These are phyloP conservation scores for Aspergillus cristatus DNA, from an alignment of 495 filamentous ascomycete genomes.

Conservation along the genomic window DNA sequence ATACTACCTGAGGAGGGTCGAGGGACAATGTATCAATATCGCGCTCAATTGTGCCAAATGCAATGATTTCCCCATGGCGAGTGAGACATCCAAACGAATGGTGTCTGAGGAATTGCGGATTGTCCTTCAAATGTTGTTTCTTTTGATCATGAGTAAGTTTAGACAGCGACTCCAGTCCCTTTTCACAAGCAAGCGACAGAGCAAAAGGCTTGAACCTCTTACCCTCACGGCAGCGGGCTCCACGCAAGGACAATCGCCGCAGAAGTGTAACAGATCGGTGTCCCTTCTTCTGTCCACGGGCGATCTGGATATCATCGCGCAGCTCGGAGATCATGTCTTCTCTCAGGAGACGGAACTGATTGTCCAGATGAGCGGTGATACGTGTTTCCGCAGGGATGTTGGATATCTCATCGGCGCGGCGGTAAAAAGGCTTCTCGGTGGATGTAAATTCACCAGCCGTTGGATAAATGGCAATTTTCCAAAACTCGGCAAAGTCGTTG, in stretches of 20 bases:
- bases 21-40: slow-evolving; percentile 42
- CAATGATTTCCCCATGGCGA: slow-evolving; percentile 39
- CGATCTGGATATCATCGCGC: slow-evolving; percentile 48
- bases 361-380: slow-evolving; percentile 51
- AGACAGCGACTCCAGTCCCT: slow-evolving; percentile 37
- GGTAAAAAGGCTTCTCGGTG: slow-evolving; percentile 49
- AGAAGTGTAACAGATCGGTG: slow-evolving; percentile 19
- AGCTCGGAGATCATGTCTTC: slow-evolving; percentile 67
- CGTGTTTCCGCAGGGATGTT: slow-evolving; percentile 23
- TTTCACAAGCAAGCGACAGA: slow-evolving; percentile 32
- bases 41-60: slow-evolving; percentile 54
- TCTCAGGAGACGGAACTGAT: slow-evolving; percentile 68
- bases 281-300: slow-evolving; percentile 33
- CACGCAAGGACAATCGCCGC: slow-evolving; percentile 16
- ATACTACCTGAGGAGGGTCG: slow-evolving; percentile 37
- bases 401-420: slow-evolving; percentile 31
- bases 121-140: slow-evolving; percentile 38
- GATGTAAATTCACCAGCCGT: slow-evolving; percentile 60
- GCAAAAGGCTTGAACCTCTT: slow-evolving; percentile 27
- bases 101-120: slow-evolving; percentile 47
- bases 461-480: slow-evolving; percentile 55
- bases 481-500: slow-evolving; percentile 59
- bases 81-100: slow-evolving; percentile 53
- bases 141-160: slow-evolving; percentile 18
- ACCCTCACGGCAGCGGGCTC: slow-evolving; percentile 18